Base-by-base conservation (phyloP, 352 stramenopile genomes). In the Phytophthora quininea region DNA sequence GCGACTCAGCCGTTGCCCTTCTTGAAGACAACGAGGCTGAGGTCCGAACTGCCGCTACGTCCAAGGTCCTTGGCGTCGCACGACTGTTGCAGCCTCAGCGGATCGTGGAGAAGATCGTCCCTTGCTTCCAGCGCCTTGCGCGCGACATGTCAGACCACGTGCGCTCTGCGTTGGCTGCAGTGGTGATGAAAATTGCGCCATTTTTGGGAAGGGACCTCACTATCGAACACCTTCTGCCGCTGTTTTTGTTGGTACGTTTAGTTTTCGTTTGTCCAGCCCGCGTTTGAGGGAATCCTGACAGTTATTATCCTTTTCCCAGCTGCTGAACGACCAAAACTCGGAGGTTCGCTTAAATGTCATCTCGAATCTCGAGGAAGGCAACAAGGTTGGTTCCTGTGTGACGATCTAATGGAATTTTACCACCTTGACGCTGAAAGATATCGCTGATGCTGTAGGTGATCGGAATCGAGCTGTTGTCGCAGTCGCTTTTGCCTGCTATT, bases 261-360 rank as follows among this genome's bases (percentile, higher is more conserved):
- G 19, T 24, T 24, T 24, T 24, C 19, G 19, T 24, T 24, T 24
- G 19, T 24, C 19, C 19, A 24, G 19, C 19, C 19, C 19, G 19
- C 19, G 19, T 24, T 24, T 24, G 19, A 24, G 19, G 19, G 19
- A 24, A 24, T 24, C 19, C 19, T 24, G 19, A 24, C 19, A 24
- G 19, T 24, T 24, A 24, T 24, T 24, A 24, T 24, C 19, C 19
- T 24, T 24, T 24, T 24, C 19, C 32, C 55, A 92, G 79, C 69
- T 99, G 19, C 80, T 99, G 33, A 96, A 98, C 65, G 97, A 99
- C 76, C 93, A 97, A 62, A 97, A 95, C 47, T 98, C 95, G 7
- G 96, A 99, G 89, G 98, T 99, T 6, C 93, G 97, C 15, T 79
- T 99, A 31, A 99, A 99, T 86, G 93, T 99, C 42, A 99, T 99